Evolutionary conservation across 495 filamentous ascomycete species (phyloP).

Genomic region (Amorphotheca resinae): DNA sequence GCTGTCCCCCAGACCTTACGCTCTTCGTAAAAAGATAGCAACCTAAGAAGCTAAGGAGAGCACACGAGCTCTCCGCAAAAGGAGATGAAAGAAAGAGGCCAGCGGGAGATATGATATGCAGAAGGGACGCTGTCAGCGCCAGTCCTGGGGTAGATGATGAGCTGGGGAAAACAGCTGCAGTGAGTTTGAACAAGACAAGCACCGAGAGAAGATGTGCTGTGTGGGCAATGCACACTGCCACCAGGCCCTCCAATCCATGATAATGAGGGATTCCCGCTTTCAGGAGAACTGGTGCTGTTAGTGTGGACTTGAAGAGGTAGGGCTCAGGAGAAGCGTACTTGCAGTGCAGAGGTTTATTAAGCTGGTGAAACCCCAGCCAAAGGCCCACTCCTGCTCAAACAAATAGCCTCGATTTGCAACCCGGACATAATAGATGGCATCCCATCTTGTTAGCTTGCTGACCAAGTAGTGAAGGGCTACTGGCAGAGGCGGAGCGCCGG

Average conservation of each 20-base stretch:
- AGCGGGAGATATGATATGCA: slow-evolving; percentile 78
- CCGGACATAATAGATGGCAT: slow-evolving; percentile 76
- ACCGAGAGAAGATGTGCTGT: slow-evolving; percentile 54
- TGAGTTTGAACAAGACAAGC: slow-evolving; percentile 43
- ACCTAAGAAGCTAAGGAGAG: slow-evolving; percentile 65
- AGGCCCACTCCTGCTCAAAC: slow-evolving; percentile 97
- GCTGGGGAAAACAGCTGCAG: slow-evolving; percentile 20
- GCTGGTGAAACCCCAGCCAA: slow-evolving; percentile 37
- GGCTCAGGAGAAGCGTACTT: slow-evolving; percentile 2
- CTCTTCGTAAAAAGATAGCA: slow-evolving; percentile 55
- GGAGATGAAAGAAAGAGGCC: slow-evolving; percentile 86
- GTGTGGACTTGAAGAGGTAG: not conserved
- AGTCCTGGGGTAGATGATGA: slow-evolving; percentile 25
- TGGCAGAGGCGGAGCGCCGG: slow-evolving; percentile 48
- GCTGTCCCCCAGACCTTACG: slow-evolving; percentile 18
- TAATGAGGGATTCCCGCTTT: slow-evolving; percentile 5
- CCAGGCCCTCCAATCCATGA: slow-evolving; percentile 20
- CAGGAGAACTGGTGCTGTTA: slow-evolving; percentile 4
- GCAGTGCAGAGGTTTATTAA: slow-evolving; percentile 7
- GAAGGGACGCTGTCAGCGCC: slow-evolving; percentile 50
- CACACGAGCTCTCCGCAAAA: slow-evolving; percentile 69
- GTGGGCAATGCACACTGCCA: slow-evolving; percentile 48
- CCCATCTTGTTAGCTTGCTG: slow-evolving; percentile 69
- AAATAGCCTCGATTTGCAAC: slow-evolving; percentile 57
- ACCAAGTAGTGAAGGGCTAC: slow-evolving; percentile 29